Evolutionary conservation across 768 basidiomycete genomes (phyloP).

Genomic region (Mycena albidolilacea): DNA sequence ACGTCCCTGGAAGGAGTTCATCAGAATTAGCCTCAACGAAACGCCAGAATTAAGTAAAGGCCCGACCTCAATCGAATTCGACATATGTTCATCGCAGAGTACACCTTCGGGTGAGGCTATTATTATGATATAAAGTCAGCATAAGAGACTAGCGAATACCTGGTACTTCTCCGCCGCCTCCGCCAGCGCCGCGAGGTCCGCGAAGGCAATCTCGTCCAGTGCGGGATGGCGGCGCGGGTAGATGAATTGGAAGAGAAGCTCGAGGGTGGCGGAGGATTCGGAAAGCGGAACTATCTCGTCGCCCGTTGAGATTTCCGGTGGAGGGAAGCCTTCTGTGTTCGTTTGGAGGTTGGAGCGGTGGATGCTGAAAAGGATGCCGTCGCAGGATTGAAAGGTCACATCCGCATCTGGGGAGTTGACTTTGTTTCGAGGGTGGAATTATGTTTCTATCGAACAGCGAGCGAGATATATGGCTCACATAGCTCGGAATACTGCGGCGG

Average conservation of each 20-base stretch:
- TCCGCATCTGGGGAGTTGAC: slow-evolving; percentile 42
- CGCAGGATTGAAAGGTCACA: slow-evolving; percentile 43
- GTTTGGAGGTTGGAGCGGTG: slow-evolving; percentile 44
- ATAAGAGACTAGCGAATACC: slow-evolving; percentile 33
- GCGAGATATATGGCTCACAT: neutral
- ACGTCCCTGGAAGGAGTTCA: neutral
- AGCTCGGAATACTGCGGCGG: slow-evolving; percentile 18
- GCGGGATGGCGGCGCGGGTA: slow-evolving; percentile 45
- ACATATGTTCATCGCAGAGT: slow-evolving; percentile 46
- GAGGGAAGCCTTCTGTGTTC: slow-evolving; percentile 44
- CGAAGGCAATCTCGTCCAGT: slow-evolving; percentile 39
- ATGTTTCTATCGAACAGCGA: neutral
- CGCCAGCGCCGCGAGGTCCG: slow-evolving; percentile 40
- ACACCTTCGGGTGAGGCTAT: no score
- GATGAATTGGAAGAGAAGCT: slow-evolving; percentile 47
- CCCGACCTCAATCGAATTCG: slow-evolving; percentile 44
- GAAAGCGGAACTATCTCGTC: slow-evolving; percentile 43
- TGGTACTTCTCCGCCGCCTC: slow-evolving; percentile 53
- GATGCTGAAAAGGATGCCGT: slow-evolving; percentile 43
- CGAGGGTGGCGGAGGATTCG: slow-evolving; percentile 43
- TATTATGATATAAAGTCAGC: no score
- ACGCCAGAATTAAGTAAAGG: no score
- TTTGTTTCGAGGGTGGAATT: slow-evolving; percentile 1
- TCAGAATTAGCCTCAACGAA: neutral
- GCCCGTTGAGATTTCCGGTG: slow-evolving; percentile 38